Conservation (phyloP, 2,329 filamentous ascomycete genomes). For the Coccinonectria pachysandricola region DNA sequence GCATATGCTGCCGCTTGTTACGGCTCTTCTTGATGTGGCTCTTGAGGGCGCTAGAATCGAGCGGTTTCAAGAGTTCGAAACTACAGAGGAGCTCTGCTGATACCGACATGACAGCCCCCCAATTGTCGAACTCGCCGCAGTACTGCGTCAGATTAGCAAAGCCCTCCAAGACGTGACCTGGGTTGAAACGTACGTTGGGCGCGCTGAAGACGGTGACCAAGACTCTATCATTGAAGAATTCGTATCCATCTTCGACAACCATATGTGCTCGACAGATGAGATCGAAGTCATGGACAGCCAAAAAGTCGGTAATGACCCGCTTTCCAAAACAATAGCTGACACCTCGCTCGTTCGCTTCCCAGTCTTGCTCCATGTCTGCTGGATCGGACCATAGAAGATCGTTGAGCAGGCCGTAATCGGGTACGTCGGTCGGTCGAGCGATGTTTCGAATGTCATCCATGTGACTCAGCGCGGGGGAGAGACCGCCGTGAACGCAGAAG, state of each 20-base stretch:
- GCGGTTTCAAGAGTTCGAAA: constrained; percentile 90
- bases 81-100: constrained; percentile 88
- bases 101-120: constrained; percentile 98
- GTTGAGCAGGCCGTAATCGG: constrained; percentile 90
- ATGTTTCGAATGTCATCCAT: constrained; percentile 99
- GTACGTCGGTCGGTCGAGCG: constrained; percentile 89
- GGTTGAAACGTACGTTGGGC: constrained; percentile 88
- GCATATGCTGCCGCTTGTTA: constrained; percentile 87
- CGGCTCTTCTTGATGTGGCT: constrained; percentile 98
- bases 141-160: constrained; percentile 50
- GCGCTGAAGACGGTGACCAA: constrained; percentile 96
- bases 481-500: constrained; percentile 90
- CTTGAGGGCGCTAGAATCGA: constrained; percentile 93
- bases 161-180: no score
- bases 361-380: constrained; percentile 94
- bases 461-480: constrained; percentile 83
- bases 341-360: constrained; percentile 93
- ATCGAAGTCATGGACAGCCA: constrained; percentile 92
- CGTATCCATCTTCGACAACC: constrained; percentile 98
- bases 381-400: constrained; percentile 96
- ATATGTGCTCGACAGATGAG: constrained; percentile 95
- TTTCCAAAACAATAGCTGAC: constrained; percentile 99
- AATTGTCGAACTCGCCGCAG: constrained; percentile 98
- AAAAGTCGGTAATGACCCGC: constrained; percentile 93
- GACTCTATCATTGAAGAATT: constrained; percentile 94